These are phyloP conservation scores for bread wheat (Triticum aestivum) DNA, from an alignment of 176 grass and related monocot genomes.

Conservation along the genomic window DNA sequence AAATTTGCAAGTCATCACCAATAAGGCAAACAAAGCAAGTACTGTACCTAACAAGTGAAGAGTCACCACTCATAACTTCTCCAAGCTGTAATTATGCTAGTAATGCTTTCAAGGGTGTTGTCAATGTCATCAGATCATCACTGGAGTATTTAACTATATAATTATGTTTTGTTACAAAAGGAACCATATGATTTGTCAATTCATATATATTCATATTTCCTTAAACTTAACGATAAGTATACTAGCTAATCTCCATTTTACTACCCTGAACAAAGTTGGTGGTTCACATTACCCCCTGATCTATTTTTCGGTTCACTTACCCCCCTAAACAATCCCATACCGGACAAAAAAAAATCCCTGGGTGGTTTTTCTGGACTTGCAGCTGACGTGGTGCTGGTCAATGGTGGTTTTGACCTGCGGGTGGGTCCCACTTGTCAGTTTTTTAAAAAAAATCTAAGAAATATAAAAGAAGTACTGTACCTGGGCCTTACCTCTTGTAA, in stretches of 20 bases:
- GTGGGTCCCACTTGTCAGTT: too few relatives aligned
- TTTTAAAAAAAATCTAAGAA: too few relatives aligned
- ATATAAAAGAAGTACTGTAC: too few relatives aligned
- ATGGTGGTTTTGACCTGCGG: too few relatives aligned
- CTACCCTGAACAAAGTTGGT: too few relatives aligned
- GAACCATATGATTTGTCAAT: constrained; percentile 1
- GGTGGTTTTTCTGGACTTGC: too few relatives aligned
- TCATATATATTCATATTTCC: not conserved
- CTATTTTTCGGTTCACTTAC: too few relatives aligned
- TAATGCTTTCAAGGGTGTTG: not conserved
- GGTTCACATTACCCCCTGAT: too few relatives aligned
- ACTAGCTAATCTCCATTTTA: not conserved
- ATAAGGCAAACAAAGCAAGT: not conserved
- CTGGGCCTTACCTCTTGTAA: too few relatives aligned
- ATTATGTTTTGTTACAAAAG: not conserved
- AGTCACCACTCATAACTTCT: not conserved
- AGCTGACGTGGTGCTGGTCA: too few relatives aligned
- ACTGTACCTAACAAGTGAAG: not conserved
- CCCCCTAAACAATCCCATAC: too few relatives aligned
- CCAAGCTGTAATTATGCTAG: not conserved
- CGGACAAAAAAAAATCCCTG: too few relatives aligned
- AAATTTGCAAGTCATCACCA: not conserved
- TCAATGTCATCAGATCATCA: not conserved
- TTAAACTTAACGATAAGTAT: not conserved
- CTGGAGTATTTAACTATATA: not conserved